Base-by-base conservation (phyloP, 495 filamentous ascomycete genomes). In the Staphylotrichum tortipilum region DNA sequence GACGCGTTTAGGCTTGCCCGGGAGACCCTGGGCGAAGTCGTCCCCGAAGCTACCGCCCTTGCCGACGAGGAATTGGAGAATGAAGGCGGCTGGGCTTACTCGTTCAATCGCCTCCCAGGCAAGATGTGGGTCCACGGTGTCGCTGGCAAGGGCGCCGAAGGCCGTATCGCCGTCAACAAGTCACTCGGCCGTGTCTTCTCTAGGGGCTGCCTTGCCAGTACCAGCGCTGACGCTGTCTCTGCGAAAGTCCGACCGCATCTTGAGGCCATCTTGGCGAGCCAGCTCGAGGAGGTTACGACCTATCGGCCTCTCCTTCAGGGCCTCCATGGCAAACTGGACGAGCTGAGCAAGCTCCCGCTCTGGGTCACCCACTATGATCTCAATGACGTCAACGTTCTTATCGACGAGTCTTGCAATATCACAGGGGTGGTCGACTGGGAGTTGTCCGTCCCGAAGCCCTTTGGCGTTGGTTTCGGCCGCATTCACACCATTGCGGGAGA, bases 401-500 rank as follows among this genome's bases (percentile, higher is more conserved):
- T 47, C n/a, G 33, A 46, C 21, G 44, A 46, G 2, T n/a, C 1
- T 15, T 45, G 42, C 19, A 12, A 34, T 11, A 30, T 45, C 11
- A 34, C 42, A 0, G 42, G 42, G 11, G 17, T 45, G 29, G 24
- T 45, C 4, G 42, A 45, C 29, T 45, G 42, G 42, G 42, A 45
- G 42, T 10, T 45, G 42, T 45, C 42, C 10, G n/a, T 5, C 4
- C 42, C 42, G 30, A 45, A 45, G 18, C 42, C 42, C 0, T 45
- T 45, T 45, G 35, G 12, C 15, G 41, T 44, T 14, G 18, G 22
- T 45, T 26, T 45, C 22, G 43, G 43, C 26, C 42, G 43, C 35
- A 47, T 53, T 17, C 50, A 53, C 37, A 53, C 43, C 9, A 18
- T 53, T 7, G 50, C 43, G 11, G 42, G 50, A 1, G 50, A 53